Evolutionary conservation across 1,284 basidiomycete genomes (phyloP).

Genomic region (Ustilago hordei): DNA sequence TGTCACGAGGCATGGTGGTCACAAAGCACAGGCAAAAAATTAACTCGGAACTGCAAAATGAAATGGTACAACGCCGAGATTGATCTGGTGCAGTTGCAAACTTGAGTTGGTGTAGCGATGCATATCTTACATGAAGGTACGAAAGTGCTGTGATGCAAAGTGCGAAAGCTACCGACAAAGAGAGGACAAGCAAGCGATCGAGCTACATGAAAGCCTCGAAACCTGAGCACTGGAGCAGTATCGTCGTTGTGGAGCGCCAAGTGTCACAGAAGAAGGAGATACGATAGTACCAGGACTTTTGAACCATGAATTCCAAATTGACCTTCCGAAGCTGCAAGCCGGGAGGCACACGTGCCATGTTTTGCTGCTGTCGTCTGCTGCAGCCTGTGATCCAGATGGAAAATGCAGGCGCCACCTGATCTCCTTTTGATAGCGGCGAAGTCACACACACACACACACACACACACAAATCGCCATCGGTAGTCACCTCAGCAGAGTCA

Average conservation of each 20-base stretch:
- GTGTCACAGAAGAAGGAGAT: background rate
- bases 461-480: background rate
- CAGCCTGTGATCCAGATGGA: constrained; percentile 8
- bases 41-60: too few species aligned
- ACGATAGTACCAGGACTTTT: background rate
- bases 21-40: too few species aligned
- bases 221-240: background rate
- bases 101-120: too few species aligned
- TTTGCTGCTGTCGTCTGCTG: background rate
- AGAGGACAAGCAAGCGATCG: background rate
- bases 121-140: too few species aligned
- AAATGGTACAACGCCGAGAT: too few species aligned
- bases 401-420: constrained; percentile 6
- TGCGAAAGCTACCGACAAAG: too few species aligned
- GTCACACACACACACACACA: too few species aligned
- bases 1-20: too few species aligned
- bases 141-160: too few species aligned
- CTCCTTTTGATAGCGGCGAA: background rate
- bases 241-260: background rate
- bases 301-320: background rate
- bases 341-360: background rate
- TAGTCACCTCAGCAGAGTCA: background rate
- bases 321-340: background rate
- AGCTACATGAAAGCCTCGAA: background rate
- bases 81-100: too few species aligned